These are phyloP conservation scores for Ascochyta viciae-villosae DNA, from an alignment of 2,329 filamentous ascomycete species.

Conservation along the genomic window DNA sequence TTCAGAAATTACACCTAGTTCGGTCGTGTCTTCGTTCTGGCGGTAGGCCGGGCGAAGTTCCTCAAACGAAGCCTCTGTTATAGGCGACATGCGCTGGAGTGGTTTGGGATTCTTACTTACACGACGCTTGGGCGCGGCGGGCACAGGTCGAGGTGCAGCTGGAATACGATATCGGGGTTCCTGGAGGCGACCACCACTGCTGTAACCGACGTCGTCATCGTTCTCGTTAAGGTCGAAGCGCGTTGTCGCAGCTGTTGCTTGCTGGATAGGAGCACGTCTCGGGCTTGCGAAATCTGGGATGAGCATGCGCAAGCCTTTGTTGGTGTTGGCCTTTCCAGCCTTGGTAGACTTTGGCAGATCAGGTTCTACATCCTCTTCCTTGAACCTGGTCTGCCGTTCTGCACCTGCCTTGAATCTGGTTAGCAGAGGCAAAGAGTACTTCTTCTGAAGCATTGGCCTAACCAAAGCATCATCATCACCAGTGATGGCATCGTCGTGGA, in stretches of 20 bases:
- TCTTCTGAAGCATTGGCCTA: slow-evolving; percentile 8
- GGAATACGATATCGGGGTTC: background rate
- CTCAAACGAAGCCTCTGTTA: slow-evolving; percentile 33
- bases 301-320: slow-evolving; percentile 24
- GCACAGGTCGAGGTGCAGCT: slow-evolving; percentile 3
- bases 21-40: slow-evolving; percentile 17
- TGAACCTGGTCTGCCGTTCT: slow-evolving; percentile 14
- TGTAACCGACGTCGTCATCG: slow-evolving; percentile 13
- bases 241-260: background rate
- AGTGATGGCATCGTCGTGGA: slow-evolving; percentile 4
- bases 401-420: slow-evolving; percentile 5
- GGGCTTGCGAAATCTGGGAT: slow-evolving; percentile 12
- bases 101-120: slow-evolving; percentile 24
- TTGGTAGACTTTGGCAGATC: slow-evolving; percentile 15
- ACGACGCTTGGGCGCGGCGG: slow-evolving; percentile 9
- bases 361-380: slow-evolving; percentile 19
- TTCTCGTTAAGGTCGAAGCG: background rate
- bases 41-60: slow-evolving; percentile 19
- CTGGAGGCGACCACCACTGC: slow-evolving; percentile 18
- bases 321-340: slow-evolving; percentile 6
- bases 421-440: slow-evolving; percentile 4
- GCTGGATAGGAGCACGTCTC: slow-evolving; percentile 8
- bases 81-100: slow-evolving; percentile 33
- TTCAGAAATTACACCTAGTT: slow-evolving; percentile 29
- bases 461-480: slow-evolving; percentile 11